Percentiles rank a stretch among this genome's conserved stretches.
Evolutionary conservation across 2,329 filamentous ascomycete species (phyloP).

Genomic region (Scolecobasidium constrictum): DNA sequence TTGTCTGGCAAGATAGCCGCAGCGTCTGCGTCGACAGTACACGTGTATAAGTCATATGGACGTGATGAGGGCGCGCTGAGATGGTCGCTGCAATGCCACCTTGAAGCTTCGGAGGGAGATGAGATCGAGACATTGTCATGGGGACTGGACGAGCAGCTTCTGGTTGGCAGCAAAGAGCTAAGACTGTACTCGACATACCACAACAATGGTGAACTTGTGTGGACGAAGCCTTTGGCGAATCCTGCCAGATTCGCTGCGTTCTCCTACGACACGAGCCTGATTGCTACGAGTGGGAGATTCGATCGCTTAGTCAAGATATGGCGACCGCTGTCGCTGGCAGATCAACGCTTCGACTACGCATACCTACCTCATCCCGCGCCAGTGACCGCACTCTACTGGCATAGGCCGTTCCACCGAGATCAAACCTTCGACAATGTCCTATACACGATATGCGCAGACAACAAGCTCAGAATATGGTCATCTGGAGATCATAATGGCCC

Average conservation of each 20-base stretch:
- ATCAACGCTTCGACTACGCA: slow-evolving; percentile 78
- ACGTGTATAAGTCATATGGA: slow-evolving; percentile 68
- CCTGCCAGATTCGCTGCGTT: slow-evolving; percentile 63
- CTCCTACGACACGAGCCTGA: slow-evolving; percentile 77
- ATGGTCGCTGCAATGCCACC: slow-evolving; percentile 53
- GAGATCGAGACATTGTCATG: slow-evolving; percentile 61
- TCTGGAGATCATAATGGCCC: slow-evolving; percentile 60
- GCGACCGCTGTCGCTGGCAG: slow-evolving; percentile 75
- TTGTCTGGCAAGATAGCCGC: slow-evolving; percentile 74
- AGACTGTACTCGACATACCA: slow-evolving; percentile 54
- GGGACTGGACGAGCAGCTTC: slow-evolving; percentile 75
- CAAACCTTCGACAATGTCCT: slow-evolving; percentile 77
- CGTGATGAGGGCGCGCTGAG: slow-evolving; percentile 61
- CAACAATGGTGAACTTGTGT: slow-evolving; percentile 46
- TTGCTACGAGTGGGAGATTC: slow-evolving; percentile 67
- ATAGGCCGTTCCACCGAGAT: slow-evolving; percentile 62
- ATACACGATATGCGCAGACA: slow-evolving; percentile 80
- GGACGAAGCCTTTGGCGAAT: slow-evolving; percentile 65
- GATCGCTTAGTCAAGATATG: slow-evolving; percentile 88
- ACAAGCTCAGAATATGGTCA: slow-evolving; percentile 73
- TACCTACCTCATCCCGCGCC: slow-evolving; percentile 77
- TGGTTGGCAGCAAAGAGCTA: slow-evolving; percentile 62
- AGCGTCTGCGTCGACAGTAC: slow-evolving; percentile 54
- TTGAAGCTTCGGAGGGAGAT: slow-evolving; percentile 36
- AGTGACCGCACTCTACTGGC: slow-evolving; percentile 82